Percentiles rank a stretch among this genome's conserved stretches.
Conservation (phyloP, 208 protist species). For the Blastocrithidia nonstop region DNA sequence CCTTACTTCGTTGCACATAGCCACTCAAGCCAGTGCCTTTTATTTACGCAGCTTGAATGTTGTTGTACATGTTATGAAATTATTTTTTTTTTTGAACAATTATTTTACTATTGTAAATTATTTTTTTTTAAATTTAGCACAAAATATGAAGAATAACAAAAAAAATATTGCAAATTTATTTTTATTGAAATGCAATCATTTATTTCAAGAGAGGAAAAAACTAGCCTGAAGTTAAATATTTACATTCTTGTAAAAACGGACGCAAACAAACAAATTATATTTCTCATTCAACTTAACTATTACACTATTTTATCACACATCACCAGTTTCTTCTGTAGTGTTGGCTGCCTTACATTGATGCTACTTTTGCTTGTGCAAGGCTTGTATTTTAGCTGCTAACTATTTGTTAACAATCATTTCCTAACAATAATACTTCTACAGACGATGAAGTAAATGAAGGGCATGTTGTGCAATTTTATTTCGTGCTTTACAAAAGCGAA, state of each 20-base stretch:
- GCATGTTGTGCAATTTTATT: conserved; percentile 15
- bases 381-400: too few relatives aligned
- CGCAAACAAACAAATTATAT: not conserved
- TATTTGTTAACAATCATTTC: conserved; percentile 15
- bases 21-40: conserved; percentile 77
- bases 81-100: not conserved
- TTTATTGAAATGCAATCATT: not conserved
- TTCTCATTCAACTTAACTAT: not conserved
- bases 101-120: not conserved
- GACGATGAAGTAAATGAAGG: conserved; percentile 19
- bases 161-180: not conserved
- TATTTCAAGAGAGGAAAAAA: not conserved
- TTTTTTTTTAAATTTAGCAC: not conserved
- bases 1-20: conserved; percentile 72
- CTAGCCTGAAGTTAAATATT: not conserved
- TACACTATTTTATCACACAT: conserved; percentile 2
- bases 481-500: conserved; percentile 28
- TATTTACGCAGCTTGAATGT: conserved; percentile 31
- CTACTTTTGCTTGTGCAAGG: too few relatives aligned
- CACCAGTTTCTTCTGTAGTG: not conserved
- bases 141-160: not conserved
- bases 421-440: conserved; percentile 55
- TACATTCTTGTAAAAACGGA: not conserved
- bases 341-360: too few relatives aligned
- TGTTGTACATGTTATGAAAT: conserved; percentile 50